Evolutionary conservation across 805 yeast genomes (phyloP), one percentile per base, ranked within the genome.

Genomic region (Soucietia sequanensis): DNA sequence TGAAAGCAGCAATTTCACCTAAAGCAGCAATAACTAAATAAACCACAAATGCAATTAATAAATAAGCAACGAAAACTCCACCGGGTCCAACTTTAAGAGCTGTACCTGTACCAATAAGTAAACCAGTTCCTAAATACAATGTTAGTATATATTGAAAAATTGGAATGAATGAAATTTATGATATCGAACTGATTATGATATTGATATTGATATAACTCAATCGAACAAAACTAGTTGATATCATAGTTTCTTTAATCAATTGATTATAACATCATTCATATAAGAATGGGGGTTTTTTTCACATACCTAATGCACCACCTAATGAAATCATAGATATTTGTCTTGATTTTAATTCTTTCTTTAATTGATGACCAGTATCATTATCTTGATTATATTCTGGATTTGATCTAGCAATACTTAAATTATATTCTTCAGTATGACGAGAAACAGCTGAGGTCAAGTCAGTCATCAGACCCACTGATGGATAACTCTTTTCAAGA

Each of bases 71-170:
- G 27, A 85, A 68, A 30, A 76, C 67, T 34, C 79, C 65, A 18
- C 72, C 83, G 2, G 83, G 91, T 6, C 95, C 95, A 10, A 86
- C 88, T n/a, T 71, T 66, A 36, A 85, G 67, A 1, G 90, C 80
- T 11, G 78, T 62, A 37, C 89, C 88, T 3, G 90, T 81, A 49
- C 90, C 88, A 46, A 85, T 81, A 44, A 85, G 65, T 37, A 85
- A 68, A 52, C 90, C 95, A 1, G 93, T 84, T 37, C 93, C 93
- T n/a, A n/a, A n/a, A n/a, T n/a, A n/a, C n/a, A n/a, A n/a, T n/a
- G n/a, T n/a, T n/a, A n/a, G n/a, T n/a, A n/a, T n/a, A n/a, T n/a
- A n/a, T n/a, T n/a, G n/a, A n/a, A n/a, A n/a, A n/a, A n/a, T n/a
- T n/a, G n/a, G n/a, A n/a, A n/a, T n/a, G n/a, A n/a, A n/a, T n/a